Base-by-base conservation (phyloP, 805 yeast genomes). In the Candida palmyrensis region DNA sequence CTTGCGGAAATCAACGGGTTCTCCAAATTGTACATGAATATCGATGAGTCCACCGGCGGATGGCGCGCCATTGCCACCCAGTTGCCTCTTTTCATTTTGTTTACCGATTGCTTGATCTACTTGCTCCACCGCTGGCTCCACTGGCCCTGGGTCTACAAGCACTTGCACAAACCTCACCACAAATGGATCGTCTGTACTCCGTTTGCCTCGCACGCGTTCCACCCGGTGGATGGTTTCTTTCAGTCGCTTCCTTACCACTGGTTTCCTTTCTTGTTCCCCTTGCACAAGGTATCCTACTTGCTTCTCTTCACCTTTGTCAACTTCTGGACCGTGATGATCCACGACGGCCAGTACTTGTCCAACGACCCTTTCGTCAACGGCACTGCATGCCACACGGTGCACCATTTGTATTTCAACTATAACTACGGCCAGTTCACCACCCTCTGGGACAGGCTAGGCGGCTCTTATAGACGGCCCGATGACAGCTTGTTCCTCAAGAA, bases 131-230 rank as follows among this genome's bases (percentile, higher is more conserved):
- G 97, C 55, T 75, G 85, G 75, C 72, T 92, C 51, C 98, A 92
- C 59, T 87, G 92, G 86, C 97, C 96, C 15, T 47, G 70, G 12
- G 81, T 92, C 25, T 92, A 92, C 75, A 89, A 82, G 67, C 58
- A 51, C 17, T 66, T 92, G 41, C 98, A 92, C 68, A 92, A 92
- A 66, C 97, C 97, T 9, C 98, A 92, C 62, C 98, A 92, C 73
- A 92, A 92, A 66, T 92, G 98, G 98, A 78, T 92, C 47, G 96
- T 92, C 25, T 90, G 97, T 41, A 90, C 98, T 7, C 98, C 98
- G 27, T 92, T 82, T 64, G 98, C 98, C 1, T 86, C 96, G 6
- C 97, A 89, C 54, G 97, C 97, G 17, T 92, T 92, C 87, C 96
- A 92, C 61, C 97, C 98, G 10, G 83, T 92, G 33, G 98, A 92